Evolutionary conservation across 768 basidiomycete genomes (phyloP).

Genomic region (Russula compacta): DNA sequence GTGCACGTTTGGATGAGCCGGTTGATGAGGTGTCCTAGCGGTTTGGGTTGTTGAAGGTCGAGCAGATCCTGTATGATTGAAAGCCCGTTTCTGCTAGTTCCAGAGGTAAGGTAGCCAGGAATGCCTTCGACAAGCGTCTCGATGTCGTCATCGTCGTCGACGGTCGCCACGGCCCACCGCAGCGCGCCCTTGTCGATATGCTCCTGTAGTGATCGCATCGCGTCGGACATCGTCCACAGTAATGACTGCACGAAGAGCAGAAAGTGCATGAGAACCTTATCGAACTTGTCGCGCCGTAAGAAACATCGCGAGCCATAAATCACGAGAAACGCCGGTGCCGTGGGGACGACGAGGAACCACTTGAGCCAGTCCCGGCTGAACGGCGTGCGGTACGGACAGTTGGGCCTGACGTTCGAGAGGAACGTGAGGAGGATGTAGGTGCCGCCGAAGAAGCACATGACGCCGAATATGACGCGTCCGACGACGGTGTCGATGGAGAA

Average conservation of each 20-base stretch:
- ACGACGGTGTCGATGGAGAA: constrained; percentile 1
- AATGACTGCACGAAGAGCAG: background rate
- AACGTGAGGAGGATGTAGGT: constrained; percentile 4
- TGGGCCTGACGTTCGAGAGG: background rate
- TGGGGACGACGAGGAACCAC: background rate
- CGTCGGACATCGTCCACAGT: constrained; percentile 1
- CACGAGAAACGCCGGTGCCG: background rate
- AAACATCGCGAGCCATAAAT: background rate
- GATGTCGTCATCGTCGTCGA: constrained; percentile 4
- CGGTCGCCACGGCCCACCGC: background rate
- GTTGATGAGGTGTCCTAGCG: background rate
- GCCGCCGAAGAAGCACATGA: background rate
- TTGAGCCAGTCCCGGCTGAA: constrained; percentile 2
- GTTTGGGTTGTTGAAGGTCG: background rate
- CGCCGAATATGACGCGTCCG: background rate
- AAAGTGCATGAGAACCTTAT: background rate
- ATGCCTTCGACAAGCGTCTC: constrained; percentile 12
- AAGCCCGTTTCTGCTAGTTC: background rate
- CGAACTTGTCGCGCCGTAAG: background rate
- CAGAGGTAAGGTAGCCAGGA: background rate
- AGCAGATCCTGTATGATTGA: background rate
- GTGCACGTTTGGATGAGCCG: background rate
- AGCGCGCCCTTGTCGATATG: constrained; percentile 1
- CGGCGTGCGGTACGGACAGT: constrained; percentile 5
- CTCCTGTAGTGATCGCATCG: background rate